phyloP scores from a whole-genome alignment of 2,329 filamentous ascomycete genomes.

The Neurospora sp. region DNA sequence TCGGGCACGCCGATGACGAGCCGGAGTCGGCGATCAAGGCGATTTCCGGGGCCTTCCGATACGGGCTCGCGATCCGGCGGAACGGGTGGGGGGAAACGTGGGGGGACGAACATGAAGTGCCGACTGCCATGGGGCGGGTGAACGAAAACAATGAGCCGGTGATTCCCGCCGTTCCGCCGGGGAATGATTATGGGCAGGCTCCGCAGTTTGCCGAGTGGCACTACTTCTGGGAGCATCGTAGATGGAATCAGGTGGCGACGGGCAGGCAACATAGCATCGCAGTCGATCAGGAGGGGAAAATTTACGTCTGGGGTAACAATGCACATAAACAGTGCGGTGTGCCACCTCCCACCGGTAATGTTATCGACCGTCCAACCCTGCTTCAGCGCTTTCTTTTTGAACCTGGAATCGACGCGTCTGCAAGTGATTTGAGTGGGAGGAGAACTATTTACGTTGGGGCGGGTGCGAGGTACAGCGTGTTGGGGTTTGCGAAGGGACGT shows the following conservation, averaged over 20 bases:
- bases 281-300: conserved; percentile 42
- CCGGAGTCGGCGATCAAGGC: not conserved
- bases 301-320: conserved; percentile 53
- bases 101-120: not conserved
- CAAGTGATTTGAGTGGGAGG: conserved; percentile 51
- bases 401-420: not conserved
- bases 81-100: not conserved
- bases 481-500: conserved; percentile 27
- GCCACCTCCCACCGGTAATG: conserved; percentile 59
- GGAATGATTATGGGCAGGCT: not conserved
- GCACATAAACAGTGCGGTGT: conserved; percentile 66
- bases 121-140: not conserved
- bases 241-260: conserved; percentile 32
- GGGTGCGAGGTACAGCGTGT: conserved; percentile 69
- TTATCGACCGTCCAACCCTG: conserved; percentile 63
- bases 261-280: conserved; percentile 61
- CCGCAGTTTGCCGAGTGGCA: not conserved
- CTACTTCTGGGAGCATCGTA: not conserved
- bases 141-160: not conserved
- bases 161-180: not conserved
- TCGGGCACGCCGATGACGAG: not conserved
- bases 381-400: conserved; percentile 65
- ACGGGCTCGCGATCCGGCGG: not conserved
- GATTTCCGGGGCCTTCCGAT: not conserved
- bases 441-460: conserved; percentile 67